Percentiles rank a stretch among this genome's conserved stretches.
Conservation (phyloP, 331 rosid genomes). For the Quercus phellos region DNA sequence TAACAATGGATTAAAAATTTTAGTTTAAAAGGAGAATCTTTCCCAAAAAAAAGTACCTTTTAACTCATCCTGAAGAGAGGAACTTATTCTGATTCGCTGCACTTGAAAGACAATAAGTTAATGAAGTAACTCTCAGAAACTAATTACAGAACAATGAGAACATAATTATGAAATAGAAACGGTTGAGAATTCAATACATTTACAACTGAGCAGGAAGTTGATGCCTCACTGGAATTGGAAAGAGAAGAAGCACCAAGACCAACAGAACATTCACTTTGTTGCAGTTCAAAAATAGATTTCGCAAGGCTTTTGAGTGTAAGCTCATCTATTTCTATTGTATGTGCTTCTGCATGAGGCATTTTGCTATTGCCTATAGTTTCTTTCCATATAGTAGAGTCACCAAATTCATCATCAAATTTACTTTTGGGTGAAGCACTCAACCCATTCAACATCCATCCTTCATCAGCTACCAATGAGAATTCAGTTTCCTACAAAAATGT, state of each 20-base stretch:
- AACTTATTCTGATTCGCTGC: constrained; percentile 46
- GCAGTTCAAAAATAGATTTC: constrained; percentile 24
- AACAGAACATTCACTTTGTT: neutral
- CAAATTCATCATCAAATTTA: constrained; percentile 22
- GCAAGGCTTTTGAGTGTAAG: constrained; percentile 22
- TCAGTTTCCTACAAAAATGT: constrained; percentile 36
- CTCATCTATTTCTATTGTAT: constrained; percentile 29
- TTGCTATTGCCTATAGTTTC: constrained; percentile 13
- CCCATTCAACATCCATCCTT: constrained; percentile 28
- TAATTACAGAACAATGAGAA: neutral
- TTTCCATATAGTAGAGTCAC: constrained; percentile 12
- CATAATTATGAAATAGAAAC: neutral
- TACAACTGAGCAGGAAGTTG: constrained; percentile 14
- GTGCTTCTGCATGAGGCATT: constrained; percentile 21
- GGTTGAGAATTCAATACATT: constrained; percentile 16
- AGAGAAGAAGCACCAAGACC: constrained; percentile 1
- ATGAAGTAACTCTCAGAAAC: constrained; percentile 8
- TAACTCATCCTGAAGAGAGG: constrained; percentile 54
- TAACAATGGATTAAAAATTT: constrained; percentile 9
- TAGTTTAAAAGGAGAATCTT: constrained; percentile 9
- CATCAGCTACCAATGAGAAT: constrained; percentile 15
- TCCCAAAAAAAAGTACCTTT: neutral
- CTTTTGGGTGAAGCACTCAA: constrained; percentile 14
- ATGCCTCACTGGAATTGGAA: constrained; percentile 29
- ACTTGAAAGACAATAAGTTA: constrained; percentile 19